phyloP scores from a whole-genome alignment of 257 asterid species.

The Fraxinus americana region DNA sequence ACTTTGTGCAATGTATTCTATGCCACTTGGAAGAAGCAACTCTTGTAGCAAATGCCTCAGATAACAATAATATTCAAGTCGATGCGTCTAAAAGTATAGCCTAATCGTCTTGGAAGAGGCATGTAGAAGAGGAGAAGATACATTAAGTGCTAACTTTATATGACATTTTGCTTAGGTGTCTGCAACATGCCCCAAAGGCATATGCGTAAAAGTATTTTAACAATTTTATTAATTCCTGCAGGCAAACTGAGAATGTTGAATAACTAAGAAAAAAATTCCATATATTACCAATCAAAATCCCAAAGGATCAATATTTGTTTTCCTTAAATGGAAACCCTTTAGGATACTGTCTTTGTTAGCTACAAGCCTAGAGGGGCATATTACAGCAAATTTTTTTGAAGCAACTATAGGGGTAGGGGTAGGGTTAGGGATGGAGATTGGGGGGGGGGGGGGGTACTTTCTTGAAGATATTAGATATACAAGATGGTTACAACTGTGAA shows the following conservation, averaged over 20 bases:
- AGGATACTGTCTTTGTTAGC: conserved; percentile 2
- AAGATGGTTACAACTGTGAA: conserved; percentile 27
- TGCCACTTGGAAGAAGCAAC: no score
- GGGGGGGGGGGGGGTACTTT: neutral
- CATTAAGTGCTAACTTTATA: no score
- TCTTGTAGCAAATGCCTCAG: no score
- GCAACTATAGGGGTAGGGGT: neutral
- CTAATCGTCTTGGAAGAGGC: no score
- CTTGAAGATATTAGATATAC: conserved; percentile 30
- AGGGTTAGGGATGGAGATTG: no score
- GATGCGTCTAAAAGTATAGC: no score
- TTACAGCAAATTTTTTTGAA: conserved; percentile 19
- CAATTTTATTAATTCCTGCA: conserved; percentile 15
- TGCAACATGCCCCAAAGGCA: no score
- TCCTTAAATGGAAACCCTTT: conserved; percentile 1
- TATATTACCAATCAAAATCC: neutral
- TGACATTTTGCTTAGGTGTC: no score
- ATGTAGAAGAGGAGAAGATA: no score
- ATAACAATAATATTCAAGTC: no score
- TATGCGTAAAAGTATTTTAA: neutral
- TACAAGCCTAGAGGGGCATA: neutral
- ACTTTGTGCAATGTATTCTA: no score
- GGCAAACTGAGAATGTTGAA: conserved; percentile 17
- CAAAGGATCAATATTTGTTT: neutral
- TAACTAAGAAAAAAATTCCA: conserved; percentile 5